These are phyloP conservation scores for Zizania palustris DNA, from an alignment of 202 grass and related monocot species.

Conservation along the genomic window DNA sequence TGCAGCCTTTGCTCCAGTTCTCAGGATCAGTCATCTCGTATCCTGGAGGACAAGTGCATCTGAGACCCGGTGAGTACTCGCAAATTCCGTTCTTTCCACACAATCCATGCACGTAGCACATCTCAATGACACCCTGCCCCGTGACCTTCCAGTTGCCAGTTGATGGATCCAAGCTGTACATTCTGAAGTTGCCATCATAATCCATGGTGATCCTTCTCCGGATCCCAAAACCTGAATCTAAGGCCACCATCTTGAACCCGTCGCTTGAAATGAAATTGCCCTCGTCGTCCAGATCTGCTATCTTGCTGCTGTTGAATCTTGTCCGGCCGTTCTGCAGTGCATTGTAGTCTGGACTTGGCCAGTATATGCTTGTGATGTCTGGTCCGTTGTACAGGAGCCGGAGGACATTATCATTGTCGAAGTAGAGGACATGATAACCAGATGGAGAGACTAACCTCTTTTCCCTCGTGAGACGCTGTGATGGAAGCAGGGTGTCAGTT, in stretches of 20 bases:
- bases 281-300: conserved; percentile 51
- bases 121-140: conserved; percentile 25
- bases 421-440: conserved; percentile 57
- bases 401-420: conserved; percentile 75
- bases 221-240: conserved; percentile 45
- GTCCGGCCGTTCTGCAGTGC: conserved; percentile 53
- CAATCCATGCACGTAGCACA: conserved; percentile 68
- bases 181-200: conserved; percentile 64
- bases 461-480: conserved; percentile 46
- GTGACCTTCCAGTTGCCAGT: conserved; percentile 52
- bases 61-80: conserved; percentile 46
- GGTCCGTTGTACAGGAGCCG: conserved; percentile 59
- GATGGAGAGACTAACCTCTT: conserved; percentile 46
- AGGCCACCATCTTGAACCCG: conserved; percentile 45
- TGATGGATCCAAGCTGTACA: conserved; percentile 72
- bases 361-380: conserved; percentile 84
- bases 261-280: conserved; percentile 64
- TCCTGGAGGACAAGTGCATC: conserved; percentile 68
- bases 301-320: conserved; percentile 58
- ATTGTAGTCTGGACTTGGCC: conserved; percentile 60
- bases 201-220: conserved; percentile 64
- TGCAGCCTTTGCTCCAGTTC: conserved; percentile 59
- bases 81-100: conserved; percentile 74
- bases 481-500: conserved; percentile 65
- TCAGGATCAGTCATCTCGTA: conserved; percentile 53